A percentile compares a stretch with the other conserved stretches of the same genome.
Evolutionary conservation across 352 stramenopile species (phyloP).

Genomic region (Phytophthora megakarya): DNA sequence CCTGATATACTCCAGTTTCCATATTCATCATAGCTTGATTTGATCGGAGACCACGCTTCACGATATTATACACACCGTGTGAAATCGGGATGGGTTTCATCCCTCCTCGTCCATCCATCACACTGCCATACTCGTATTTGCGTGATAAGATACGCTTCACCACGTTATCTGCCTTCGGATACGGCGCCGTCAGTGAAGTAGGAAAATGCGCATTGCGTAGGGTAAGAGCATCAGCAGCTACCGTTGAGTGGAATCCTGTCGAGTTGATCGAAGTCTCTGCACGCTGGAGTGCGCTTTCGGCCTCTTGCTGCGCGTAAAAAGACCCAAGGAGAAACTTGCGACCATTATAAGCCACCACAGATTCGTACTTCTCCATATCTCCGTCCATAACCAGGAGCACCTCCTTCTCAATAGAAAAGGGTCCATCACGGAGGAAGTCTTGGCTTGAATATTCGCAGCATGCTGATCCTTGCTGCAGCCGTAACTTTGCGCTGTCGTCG

Average conservation of each 20-base stretch:
- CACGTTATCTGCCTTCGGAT: slow-evolving; percentile 50
- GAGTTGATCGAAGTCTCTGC: slow-evolving; percentile 40
- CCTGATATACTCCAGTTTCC: slow-evolving; percentile 24
- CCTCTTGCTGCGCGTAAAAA: slow-evolving; percentile 51
- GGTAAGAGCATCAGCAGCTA: slow-evolving; percentile 28
- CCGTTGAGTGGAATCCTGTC: slow-evolving; percentile 39
- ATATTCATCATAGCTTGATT: slow-evolving; percentile 30
- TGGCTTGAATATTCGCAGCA: slow-evolving; percentile 48
- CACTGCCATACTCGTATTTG: slow-evolving; percentile 58
- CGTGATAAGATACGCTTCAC: slow-evolving; percentile 47
- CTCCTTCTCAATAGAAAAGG: slow-evolving; percentile 55
- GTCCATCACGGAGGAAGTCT: slow-evolving; percentile 40
- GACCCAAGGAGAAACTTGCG: slow-evolving; percentile 58
- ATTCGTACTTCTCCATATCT: slow-evolving; percentile 58
- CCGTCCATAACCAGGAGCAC: slow-evolving; percentile 44
- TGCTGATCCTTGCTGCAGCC: slow-evolving; percentile 17
- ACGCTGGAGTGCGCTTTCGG: slow-evolving; percentile 47
- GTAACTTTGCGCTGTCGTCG: slow-evolving; percentile 19
- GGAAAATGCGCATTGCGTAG: slow-evolving; percentile 44
- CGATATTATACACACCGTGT: slow-evolving; percentile 46
- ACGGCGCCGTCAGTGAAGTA: slow-evolving; percentile 34
- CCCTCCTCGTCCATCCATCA: slow-evolving; percentile 38
- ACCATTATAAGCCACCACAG: slow-evolving; percentile 48
- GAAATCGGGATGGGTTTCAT: slow-evolving; percentile 48
- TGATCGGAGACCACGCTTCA: slow-evolving; percentile 37